These are phyloP conservation scores for Chalciporus pseudorubinellus DNA, from an alignment of 768 basidiomycete genomes.

Conservation along the genomic window DNA sequence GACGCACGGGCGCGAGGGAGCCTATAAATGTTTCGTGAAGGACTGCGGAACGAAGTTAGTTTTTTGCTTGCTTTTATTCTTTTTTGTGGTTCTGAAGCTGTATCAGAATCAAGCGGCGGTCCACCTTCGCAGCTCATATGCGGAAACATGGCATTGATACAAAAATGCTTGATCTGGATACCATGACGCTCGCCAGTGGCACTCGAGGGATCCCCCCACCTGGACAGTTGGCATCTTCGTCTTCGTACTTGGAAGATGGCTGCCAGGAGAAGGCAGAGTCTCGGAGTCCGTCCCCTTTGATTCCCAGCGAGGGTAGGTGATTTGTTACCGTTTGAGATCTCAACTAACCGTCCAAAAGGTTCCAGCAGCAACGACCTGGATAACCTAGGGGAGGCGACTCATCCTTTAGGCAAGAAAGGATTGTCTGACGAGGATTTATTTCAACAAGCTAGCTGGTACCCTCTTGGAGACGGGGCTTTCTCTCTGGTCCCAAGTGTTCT, in stretches of 20 bases:
- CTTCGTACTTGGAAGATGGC: conserved; percentile 3
- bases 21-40: conserved; percentile 44
- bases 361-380: neutral
- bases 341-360: conserved; percentile 14
- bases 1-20: conserved; percentile 44
- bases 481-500: neutral
- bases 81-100: neutral
- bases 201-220: conserved; percentile 12
- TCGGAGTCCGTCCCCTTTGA: conserved; percentile 7
- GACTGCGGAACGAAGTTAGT: conserved; percentile 50
- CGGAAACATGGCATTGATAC: conserved; percentile 44
- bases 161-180: conserved; percentile 13
- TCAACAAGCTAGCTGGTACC: conserved; percentile 3
- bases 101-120: conserved; percentile 61
- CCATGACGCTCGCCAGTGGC: conserved; percentile 23
- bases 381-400: neutral
- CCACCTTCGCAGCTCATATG: conserved; percentile 55
- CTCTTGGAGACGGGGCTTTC: neutral
- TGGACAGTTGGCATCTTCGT: conserved; percentile 6
- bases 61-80: neutral
- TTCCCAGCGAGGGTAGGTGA: conserved; percentile 15
- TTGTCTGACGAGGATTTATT: conserved; percentile 5
- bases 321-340: neutral
- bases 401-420: neutral
- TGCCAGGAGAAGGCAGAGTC: neutral